These are phyloP conservation scores for Eucalyptus marginata DNA, from an alignment of 345 rosid species.

Conservation along the genomic window DNA sequence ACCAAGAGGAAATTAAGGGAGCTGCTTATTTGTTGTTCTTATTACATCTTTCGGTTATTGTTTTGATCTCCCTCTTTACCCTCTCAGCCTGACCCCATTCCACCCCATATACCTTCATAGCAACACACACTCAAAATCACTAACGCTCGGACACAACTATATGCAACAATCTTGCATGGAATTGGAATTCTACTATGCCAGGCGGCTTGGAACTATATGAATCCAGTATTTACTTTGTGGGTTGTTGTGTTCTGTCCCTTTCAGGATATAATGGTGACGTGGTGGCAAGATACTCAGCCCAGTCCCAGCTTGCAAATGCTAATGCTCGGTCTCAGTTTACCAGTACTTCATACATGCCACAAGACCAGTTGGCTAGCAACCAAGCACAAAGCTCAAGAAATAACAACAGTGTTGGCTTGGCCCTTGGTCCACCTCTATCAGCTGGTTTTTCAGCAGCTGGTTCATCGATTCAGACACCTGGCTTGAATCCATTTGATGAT, in stretches of 20 bases:
- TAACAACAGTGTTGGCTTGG: conserved; percentile 42
- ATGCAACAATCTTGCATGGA: not conserved
- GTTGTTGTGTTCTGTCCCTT: not conserved
- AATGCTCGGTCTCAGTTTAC: conserved; percentile 39
- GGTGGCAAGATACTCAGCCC: conserved; percentile 34
- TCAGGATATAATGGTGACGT: conserved; percentile 48
- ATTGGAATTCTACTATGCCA: not conserved
- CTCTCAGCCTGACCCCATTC: not conserved
- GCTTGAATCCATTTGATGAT: conserved; percentile 64
- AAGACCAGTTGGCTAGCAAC: conserved; percentile 38
- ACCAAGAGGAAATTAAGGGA: not conserved
- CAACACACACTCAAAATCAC: not conserved
- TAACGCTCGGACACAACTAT: not conserved
- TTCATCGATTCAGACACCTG: conserved; percentile 30
- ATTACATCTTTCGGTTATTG: not conserved
- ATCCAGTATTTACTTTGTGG: not conserved
- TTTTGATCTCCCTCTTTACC: not conserved
- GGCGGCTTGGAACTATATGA: not conserved
- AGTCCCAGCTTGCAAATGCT: conserved; percentile 39
- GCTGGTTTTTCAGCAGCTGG: conserved; percentile 31
- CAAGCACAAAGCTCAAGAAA: conserved; percentile 33
- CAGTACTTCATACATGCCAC: conserved; percentile 16
- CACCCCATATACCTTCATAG: not conserved
- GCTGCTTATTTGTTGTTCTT: not conserved
- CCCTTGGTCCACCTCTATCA: conserved; percentile 68